Evolutionary conservation across 2,329 filamentous ascomycete species (phyloP).

Genomic region (Proliferodiscus dingleyae): DNA sequence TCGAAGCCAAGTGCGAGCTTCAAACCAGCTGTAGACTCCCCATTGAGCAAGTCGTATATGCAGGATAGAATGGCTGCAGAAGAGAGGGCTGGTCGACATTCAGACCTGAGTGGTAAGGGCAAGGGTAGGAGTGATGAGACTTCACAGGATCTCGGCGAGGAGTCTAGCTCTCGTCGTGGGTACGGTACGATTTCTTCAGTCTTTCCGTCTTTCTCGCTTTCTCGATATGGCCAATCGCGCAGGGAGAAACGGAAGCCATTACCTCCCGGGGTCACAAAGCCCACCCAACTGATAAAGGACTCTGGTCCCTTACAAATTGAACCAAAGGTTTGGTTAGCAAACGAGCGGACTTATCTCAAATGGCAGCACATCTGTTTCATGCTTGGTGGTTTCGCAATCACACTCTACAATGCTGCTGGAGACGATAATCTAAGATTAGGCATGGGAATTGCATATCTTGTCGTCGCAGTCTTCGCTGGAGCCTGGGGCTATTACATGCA

Average conservation of each 20-base stretch:
- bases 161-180: conserved; percentile 33
- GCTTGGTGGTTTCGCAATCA: conserved; percentile 76
- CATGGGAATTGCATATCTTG: conserved; percentile 79
- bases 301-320: conserved; percentile 87
- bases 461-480: conserved; percentile 76
- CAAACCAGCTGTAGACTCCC: conserved; percentile 60
- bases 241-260: conserved; percentile 51
- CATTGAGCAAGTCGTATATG: conserved; percentile 61
- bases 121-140: conserved; percentile 8
- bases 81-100: conserved; percentile 26
- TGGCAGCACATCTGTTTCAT: conserved; percentile 95
- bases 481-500: conserved; percentile 86
- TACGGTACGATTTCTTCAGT: conserved; percentile 63
- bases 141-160: conserved; percentile 35
- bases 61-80: conserved; percentile 50
- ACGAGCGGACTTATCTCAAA: conserved; percentile 96
- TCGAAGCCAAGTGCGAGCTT: conserved; percentile 40
- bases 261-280: conserved; percentile 84
- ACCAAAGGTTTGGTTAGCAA: conserved; percentile 97
- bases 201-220: conserved; percentile 77
- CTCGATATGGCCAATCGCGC: conserved; percentile 63
- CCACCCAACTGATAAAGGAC: conserved; percentile 89
- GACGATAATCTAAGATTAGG: conserved; percentile 69
- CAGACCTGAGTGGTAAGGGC: conserved; percentile 24
- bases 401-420: conserved; percentile 83